Evolutionary conservation across 179 eudicot species (phyloP).

Genomic region (Silene vulgaris): DNA sequence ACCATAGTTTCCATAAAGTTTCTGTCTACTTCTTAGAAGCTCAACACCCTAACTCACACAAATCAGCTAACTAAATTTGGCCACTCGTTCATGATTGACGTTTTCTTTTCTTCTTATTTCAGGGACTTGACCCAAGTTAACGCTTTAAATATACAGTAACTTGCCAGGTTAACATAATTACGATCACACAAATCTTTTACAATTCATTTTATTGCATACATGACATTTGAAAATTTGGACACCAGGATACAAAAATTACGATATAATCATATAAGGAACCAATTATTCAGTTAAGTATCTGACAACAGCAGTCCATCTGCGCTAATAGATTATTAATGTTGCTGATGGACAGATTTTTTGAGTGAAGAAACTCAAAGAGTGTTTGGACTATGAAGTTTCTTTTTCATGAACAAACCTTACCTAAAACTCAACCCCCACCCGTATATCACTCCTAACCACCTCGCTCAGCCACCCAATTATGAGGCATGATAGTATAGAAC

Average conservation of each 20-base stretch:
- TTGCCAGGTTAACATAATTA: background rate
- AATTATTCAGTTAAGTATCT: background rate
- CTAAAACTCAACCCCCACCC: background rate
- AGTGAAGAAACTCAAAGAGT: background rate
- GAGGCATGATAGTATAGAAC: background rate
- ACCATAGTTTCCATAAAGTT: slow-evolving; percentile 3
- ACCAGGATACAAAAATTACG: background rate
- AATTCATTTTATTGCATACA: background rate
- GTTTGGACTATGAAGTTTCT: background rate
- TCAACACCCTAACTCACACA: background rate
- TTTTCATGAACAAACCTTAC: background rate
- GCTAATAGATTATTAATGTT: background rate
- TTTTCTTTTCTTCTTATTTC: background rate
- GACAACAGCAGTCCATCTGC: background rate
- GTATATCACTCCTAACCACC: background rate
- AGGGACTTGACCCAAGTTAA: background rate
- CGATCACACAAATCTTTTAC: background rate
- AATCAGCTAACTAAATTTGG: background rate
- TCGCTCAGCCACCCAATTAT: background rate
- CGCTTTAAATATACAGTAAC: background rate
- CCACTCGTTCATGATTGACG: background rate
- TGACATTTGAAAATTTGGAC: background rate
- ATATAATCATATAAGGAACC: background rate
- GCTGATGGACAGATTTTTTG: background rate
- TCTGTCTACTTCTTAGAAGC: background rate